phyloP scores from a whole-genome alignment of 2,329 filamentous ascomycete species.

The Talaromyces funiculosus region DNA sequence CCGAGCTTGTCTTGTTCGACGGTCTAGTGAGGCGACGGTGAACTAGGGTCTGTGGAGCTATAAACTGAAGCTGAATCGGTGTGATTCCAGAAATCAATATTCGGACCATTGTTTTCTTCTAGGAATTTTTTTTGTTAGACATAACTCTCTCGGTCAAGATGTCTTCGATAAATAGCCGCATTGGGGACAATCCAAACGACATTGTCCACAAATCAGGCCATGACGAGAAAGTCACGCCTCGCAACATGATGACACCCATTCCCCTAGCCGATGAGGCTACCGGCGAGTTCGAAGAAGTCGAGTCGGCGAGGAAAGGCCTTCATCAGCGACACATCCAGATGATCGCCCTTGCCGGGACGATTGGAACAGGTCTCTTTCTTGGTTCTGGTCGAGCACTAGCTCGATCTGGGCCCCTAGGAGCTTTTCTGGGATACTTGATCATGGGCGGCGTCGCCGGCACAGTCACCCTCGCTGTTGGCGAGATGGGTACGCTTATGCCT shows the following conservation, averaged over 20 bases:
- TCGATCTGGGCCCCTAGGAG: slow-evolving; percentile 44
- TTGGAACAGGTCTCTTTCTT: slow-evolving; percentile 53
- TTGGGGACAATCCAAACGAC: not conserved
- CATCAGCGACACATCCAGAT: slow-evolving; percentile 47
- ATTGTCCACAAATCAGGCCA: not conserved
- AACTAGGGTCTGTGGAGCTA: not conserved
- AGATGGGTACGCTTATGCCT: slow-evolving; percentile 28
- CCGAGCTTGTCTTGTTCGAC: not conserved
- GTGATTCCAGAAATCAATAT: not conserved
- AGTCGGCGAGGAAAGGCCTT: slow-evolving; percentile 1
- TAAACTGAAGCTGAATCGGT: not conserved
- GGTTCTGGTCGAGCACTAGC: slow-evolving; percentile 49
- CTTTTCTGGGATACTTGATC: slow-evolving; percentile 47
- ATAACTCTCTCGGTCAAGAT: not conserved
- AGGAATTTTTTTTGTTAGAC: not conserved
- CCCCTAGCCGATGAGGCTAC: not conserved
- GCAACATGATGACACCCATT: not conserved
- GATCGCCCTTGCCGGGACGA: slow-evolving; percentile 56
- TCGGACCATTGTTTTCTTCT: not conserved
- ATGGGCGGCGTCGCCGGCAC: slow-evolving; percentile 34
- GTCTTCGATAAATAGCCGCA: not conserved
- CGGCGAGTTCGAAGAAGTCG: slow-evolving; percentile 7
- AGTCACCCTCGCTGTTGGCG: slow-evolving; percentile 20
- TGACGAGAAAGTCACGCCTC: not conserved
- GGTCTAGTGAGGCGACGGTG: not conserved